phyloP scores from a whole-genome alignment of 768 basidiomycete genomes.

The Suillus placidus region DNA sequence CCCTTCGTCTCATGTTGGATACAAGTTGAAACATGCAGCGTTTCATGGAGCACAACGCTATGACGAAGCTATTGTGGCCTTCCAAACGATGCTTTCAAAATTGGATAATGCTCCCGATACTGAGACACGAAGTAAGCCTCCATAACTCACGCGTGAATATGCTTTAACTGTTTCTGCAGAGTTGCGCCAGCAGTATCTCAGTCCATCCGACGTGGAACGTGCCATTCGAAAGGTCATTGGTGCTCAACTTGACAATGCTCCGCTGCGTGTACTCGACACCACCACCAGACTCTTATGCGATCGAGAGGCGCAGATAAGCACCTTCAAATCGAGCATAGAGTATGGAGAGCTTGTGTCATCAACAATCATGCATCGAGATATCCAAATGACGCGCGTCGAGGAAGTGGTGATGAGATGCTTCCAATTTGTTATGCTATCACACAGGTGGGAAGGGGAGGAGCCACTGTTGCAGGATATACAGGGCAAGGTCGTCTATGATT shows the following conservation, averaged over 20 bases:
- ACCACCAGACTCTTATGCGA: background rate
- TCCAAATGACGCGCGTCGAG: background rate
- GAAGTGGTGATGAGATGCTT: background rate
- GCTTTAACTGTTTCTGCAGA: background rate
- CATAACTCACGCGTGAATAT: background rate
- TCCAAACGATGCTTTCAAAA: background rate
- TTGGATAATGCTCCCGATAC: background rate
- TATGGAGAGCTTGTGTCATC: background rate
- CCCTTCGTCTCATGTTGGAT: background rate
- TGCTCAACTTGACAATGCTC: background rate
- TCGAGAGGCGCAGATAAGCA: background rate
- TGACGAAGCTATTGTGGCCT: background rate
- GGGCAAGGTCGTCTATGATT: background rate
- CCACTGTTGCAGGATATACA: background rate
- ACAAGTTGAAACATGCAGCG: background rate
- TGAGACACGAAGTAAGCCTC: background rate
- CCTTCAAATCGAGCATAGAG: background rate
- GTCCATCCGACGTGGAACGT: background rate
- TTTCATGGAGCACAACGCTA: background rate
- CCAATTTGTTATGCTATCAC: background rate
- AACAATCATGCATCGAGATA: rapidly evolving
- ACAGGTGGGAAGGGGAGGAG: background rate
- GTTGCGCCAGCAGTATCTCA: background rate
- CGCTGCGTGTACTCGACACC: background rate
- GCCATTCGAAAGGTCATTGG: background rate